Percentiles rank a stretch among this genome's conserved stretches.
Evolutionary conservation across 2,329 filamentous ascomycete genomes (phyloP).

Genomic region (Penicillium concentricum): DNA sequence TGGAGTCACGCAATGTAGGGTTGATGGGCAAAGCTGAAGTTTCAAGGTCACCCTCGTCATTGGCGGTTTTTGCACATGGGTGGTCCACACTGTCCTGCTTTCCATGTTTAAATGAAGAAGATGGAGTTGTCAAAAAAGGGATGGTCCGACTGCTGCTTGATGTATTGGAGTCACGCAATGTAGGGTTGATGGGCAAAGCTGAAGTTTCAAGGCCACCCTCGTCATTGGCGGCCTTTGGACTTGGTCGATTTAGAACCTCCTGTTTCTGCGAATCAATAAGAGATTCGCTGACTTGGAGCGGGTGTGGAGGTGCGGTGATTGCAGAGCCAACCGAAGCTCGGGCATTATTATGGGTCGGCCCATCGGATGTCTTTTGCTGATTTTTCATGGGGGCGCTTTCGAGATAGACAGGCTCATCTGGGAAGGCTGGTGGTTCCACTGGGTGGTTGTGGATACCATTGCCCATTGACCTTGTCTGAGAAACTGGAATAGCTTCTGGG

Average conservation of each 20-base stretch:
- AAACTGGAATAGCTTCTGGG: not conserved
- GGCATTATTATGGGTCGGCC: not conserved
- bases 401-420: not conserved
- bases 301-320: not conserved
- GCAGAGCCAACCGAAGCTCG: not conserved
- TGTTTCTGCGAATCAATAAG: not conserved
- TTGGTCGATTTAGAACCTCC: not conserved
- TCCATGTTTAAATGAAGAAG: too few relatives aligned
- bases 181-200: slow-evolving; percentile 4
- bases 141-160: not conserved
- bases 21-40: slow-evolving; percentile 3
- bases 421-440: not conserved
- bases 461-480: slow-evolving; percentile 2
- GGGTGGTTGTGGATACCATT: not conserved
- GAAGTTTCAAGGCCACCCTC: not conserved
- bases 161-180: not conserved
- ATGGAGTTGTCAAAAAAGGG: not conserved
- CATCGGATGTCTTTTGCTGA: not conserved
- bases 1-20: not conserved
- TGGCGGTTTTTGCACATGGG: not conserved
- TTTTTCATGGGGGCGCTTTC: not conserved
- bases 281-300: not conserved
- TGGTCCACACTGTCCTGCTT: too few relatives aligned
- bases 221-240: not conserved
- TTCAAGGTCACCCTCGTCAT: not conserved